phyloP scores from a whole-genome alignment of 1,139 yeast genomes.

The Magnusiomyces suaveolens region DNA sequence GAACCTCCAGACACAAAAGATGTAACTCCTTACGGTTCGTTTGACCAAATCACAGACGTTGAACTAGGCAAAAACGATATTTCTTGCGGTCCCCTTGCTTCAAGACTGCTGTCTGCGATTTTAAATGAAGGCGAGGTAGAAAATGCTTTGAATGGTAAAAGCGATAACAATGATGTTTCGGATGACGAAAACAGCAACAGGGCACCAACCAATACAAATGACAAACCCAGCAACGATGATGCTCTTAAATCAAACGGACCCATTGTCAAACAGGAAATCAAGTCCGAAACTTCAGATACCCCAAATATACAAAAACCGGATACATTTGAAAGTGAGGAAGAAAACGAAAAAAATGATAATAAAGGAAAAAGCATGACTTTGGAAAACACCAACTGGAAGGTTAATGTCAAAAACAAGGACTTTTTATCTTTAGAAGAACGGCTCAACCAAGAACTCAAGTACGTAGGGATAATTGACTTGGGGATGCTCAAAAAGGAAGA shows the following conservation, averaged over 20 bases:
- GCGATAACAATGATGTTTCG: not conserved
- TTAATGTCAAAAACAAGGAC: constrained; percentile 45
- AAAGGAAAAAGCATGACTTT: constrained; percentile 14
- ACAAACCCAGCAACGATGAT: constrained; percentile 2
- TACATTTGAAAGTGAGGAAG: constrained; percentile 3
- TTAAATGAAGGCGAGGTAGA: constrained; percentile 41
- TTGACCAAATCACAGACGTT: constrained; percentile 53
- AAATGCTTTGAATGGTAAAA: constrained; percentile 55
- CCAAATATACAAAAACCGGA: not conserved
- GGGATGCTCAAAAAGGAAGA: constrained; percentile 29
- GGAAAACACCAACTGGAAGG: constrained; percentile 34
- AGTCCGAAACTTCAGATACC: constrained; percentile 3
- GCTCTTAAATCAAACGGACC: too few relatives aligned
- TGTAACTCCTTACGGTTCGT: constrained; percentile 37
- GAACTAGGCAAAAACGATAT: constrained; percentile 53
- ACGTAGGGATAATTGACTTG: constrained; percentile 74
- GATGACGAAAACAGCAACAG: too few relatives aligned
- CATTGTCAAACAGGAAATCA: constrained; percentile 19
- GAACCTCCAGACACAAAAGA: constrained; percentile 15
- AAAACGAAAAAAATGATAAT: constrained; percentile 9
- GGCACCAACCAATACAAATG: not conserved
- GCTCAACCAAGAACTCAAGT: constrained; percentile 73
- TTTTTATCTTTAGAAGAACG: constrained; percentile 80
- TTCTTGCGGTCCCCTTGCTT: constrained; percentile 87
- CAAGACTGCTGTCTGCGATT: constrained; percentile 75